Evolutionary conservation across 225 moss, liverwort and hornwort genomes (phyloP).

Genomic region (Rhytidiadelphus loreus): DNA sequence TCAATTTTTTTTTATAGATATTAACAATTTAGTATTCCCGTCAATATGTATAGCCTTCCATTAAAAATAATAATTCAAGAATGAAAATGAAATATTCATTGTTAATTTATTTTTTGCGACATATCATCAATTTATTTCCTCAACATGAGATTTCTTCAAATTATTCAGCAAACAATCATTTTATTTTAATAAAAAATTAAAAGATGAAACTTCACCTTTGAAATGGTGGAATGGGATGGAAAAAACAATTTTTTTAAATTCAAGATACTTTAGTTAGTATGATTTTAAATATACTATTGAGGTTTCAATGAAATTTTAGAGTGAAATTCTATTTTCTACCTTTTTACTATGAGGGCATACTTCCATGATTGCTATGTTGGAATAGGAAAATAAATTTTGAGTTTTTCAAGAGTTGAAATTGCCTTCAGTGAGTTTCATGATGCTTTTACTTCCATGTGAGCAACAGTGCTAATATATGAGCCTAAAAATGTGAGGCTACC

Average conservation of each 20-base stretch:
- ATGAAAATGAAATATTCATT: too few relatives aligned
- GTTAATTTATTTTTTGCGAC: too few relatives aligned
- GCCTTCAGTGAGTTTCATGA: background rate
- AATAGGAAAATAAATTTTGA: background rate
- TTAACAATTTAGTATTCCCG: too few relatives aligned
- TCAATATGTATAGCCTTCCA: too few relatives aligned
- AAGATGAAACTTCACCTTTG: background rate
- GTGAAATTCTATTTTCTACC: background rate
- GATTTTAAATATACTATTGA: background rate
- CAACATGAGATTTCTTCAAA: background rate
- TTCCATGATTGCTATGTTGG: background rate
- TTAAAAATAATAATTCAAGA: too few relatives aligned
- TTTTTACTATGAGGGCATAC: rapidly evolving
- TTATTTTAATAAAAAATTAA: background rate
- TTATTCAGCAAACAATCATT: background rate
- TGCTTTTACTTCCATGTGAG: background rate
- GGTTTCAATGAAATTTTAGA: background rate
- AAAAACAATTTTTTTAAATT: background rate
- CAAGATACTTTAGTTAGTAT: too few relatives aligned
- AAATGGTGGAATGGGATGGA: background rate
- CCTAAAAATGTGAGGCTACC: too few relatives aligned
- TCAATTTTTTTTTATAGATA: too few relatives aligned
- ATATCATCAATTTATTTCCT: too few relatives aligned
- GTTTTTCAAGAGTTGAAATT: background rate
- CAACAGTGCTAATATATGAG: too few relatives aligned